These are phyloP conservation scores for Aspergillus sparsus DNA, from an alignment of 495 filamentous ascomycete species.

Conservation along the genomic window DNA sequence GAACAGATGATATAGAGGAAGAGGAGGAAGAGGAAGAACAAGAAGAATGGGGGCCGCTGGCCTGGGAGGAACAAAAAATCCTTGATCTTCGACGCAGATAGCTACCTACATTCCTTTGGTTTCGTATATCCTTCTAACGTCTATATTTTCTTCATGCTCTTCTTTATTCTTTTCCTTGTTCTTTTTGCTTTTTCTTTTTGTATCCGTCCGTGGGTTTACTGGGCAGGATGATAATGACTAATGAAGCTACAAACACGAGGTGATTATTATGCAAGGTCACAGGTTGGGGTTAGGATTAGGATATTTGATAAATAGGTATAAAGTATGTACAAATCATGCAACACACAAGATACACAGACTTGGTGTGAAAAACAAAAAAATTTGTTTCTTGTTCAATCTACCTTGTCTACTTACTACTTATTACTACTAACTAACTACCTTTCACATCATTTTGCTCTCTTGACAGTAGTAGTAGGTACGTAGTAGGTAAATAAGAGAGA, in stretches of 20 bases:
- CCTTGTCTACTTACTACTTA: too few species aligned
- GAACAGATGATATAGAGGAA: background rate
- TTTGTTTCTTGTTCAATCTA: too few species aligned
- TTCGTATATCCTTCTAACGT: background rate
- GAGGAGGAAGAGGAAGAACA: conserved; percentile 8
- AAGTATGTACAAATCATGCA: too few species aligned
- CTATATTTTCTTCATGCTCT: background rate
- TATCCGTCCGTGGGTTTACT: background rate
- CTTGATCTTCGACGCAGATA: conserved; percentile 19
- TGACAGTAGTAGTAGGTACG: too few species aligned
- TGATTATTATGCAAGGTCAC: background rate
- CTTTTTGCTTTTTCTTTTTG: background rate
- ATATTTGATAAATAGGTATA: background rate
- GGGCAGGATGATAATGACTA: conserved; percentile 5
- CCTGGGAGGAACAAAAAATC: conserved; percentile 10
- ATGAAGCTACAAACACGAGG: background rate
- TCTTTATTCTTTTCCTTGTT: background rate
- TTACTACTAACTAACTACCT: too few species aligned
- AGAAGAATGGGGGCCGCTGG: conserved; percentile 6
- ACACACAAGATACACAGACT: too few species aligned
- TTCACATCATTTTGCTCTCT: too few species aligned
- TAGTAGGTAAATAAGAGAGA: too few species aligned
- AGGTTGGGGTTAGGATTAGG: background rate
- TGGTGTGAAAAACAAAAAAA: too few species aligned
- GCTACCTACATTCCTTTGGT: background rate